These are phyloP conservation scores for Combretum micranthum DNA, from an alignment of 345 rosid genomes.

Conservation along the genomic window DNA sequence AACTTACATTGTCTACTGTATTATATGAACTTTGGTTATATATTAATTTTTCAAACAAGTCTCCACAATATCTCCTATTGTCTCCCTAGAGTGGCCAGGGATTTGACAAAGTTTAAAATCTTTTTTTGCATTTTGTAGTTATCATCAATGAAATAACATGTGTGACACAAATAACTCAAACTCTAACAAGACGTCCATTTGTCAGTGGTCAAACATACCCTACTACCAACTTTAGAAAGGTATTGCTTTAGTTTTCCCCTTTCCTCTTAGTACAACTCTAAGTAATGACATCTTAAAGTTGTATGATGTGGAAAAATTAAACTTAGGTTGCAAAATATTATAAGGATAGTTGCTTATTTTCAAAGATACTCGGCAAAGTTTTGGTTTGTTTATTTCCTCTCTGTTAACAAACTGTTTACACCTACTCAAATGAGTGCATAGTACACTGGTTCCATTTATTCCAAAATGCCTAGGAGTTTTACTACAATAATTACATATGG, in stretches of 20 bases:
- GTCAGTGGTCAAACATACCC: conserved; percentile 11
- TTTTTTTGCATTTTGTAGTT: conserved; percentile 8
- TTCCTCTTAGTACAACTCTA: not conserved
- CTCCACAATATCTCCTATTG: conserved; percentile 11
- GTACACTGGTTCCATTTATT: too few relatives aligned
- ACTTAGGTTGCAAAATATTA: not conserved
- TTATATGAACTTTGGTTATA: conserved; percentile 4
- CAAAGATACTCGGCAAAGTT: too few relatives aligned
- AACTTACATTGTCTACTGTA: too few relatives aligned
- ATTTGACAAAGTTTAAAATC: conserved; percentile 10
- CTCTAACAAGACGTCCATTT: conserved; percentile 13
- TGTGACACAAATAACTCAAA: conserved; percentile 9
- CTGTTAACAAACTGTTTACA: too few relatives aligned
- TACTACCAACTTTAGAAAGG: not conserved
- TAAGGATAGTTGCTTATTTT: too few relatives aligned
- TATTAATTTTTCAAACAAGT: conserved; percentile 13
- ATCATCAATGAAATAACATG: conserved; percentile 8
- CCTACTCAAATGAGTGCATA: too few relatives aligned
- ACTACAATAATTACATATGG: too few relatives aligned
- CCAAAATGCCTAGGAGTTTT: too few relatives aligned
- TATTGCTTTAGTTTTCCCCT: conserved; percentile 2
- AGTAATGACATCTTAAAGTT: not conserved
- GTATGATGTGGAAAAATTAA: not conserved
- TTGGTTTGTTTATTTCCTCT: too few relatives aligned
- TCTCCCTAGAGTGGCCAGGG: not conserved